phyloP scores from a whole-genome alignment of 345 rosid genomes.

The Salix koriyanagi region DNA sequence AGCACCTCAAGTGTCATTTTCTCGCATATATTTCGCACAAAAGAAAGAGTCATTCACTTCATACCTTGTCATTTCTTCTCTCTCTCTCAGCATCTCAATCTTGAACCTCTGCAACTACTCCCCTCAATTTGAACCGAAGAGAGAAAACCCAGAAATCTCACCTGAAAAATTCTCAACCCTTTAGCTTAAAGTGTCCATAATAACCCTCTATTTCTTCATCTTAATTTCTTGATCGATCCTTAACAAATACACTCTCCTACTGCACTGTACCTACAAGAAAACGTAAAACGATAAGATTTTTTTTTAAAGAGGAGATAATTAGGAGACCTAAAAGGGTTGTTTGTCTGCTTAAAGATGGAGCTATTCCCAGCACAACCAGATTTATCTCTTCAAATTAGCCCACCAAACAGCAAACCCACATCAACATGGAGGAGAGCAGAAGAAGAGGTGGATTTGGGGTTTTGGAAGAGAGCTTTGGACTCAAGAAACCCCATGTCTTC shows the following conservation, averaged over 20 bases:
- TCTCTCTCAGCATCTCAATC: conserved; percentile 41
- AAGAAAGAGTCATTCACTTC: conserved; percentile 61
- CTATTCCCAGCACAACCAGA: conserved; percentile 82
- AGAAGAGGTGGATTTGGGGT: conserved; percentile 49
- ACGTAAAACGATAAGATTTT: not conserved
- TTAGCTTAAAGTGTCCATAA: conserved; percentile 24
- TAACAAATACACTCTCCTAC: not conserved
- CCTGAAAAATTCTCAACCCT: conserved; percentile 18
- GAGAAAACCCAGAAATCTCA: conserved; percentile 8
- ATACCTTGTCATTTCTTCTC: conserved; percentile 51
- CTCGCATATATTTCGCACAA: conserved; percentile 76
- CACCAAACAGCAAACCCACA: conserved; percentile 61
- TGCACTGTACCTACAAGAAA: not conserved
- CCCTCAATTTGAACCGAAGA: conserved; percentile 22
- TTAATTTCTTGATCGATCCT: not conserved
- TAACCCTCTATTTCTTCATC: not conserved
- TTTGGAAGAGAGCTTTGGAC: conserved; percentile 58
- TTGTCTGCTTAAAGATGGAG: conserved; percentile 43
- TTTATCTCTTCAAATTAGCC: conserved; percentile 64
- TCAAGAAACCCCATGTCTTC: conserved; percentile 49
- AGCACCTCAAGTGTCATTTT: conserved; percentile 68
- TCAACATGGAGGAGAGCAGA: conserved; percentile 59
- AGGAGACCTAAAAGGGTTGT: not conserved
- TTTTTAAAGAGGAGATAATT: not conserved
- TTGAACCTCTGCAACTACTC: conserved; percentile 54